Evolutionary conservation across 768 basidiomycete genomes (phyloP), one percentile per base, ranked within the genome.

Genomic region (Pisolithus microcarpus): DNA sequence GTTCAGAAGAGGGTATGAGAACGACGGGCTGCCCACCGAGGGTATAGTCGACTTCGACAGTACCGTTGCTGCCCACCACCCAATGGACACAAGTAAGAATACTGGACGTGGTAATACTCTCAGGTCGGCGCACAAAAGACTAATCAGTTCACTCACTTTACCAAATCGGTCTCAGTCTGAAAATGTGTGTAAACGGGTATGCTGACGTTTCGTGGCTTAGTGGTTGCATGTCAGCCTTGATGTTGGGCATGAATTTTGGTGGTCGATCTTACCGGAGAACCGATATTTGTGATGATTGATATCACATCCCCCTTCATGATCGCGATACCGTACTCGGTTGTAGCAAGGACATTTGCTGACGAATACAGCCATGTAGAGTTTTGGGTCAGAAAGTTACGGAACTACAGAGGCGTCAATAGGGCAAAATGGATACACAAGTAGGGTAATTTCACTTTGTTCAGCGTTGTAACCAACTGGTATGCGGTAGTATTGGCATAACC

Each of bases 201-300:
- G 56, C 74, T 80, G 21, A 72, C 67, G 58, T 82, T 81, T 56
- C 73, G 71, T 3, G 82, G 79, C 83, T 82, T 3, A 48, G 59
- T 24, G n/a, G 52, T 42, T 48, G 19, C 39, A 38, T 7, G 38
- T 26, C 6, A 44, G 5, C 5, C 24, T 30, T n/a, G 21, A 30
- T n/a, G n/a, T 21, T n/a, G 23, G 24, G 7, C 37, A 19, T 38
- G 43, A 23, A 19, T 24, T 40, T 21, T 38, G 43, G 55, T 7
- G 16, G 40, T 39, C 38, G 52, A 38, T 10, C 76, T 50, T 61
- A 86, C 85, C 19, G 85, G 84, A 49, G 84, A 85, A 30, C 85
- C 87, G 53, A 87, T 79, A 66, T 83, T 86, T 21, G 84, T 88
- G 55, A 84, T 54, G 38, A 88, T 65, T 11, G 79, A 74, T 45